phyloP scores from a whole-genome alignment of 2,329 filamentous ascomycete species.

The Aspergillus fischeri region DNA sequence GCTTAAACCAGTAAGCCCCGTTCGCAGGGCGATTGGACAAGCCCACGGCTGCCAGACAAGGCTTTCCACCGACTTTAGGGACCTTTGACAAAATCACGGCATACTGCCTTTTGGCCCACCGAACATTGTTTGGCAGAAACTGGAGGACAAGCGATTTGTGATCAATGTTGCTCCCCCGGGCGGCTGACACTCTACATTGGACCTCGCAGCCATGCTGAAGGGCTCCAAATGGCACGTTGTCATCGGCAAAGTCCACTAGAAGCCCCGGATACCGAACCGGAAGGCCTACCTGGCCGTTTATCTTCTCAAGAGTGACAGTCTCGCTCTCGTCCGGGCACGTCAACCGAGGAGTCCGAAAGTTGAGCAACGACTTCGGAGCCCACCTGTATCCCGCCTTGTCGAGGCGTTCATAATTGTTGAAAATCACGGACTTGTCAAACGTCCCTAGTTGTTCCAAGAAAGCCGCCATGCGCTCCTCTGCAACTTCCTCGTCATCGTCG shows the following conservation, averaged over 20 bases:
- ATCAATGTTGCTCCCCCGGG: neutral
- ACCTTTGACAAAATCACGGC: slow-evolving; percentile 8
- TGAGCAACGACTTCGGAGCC: slow-evolving; percentile 12
- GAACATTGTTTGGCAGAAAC: slow-evolving; percentile 6
- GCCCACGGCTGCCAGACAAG: slow-evolving; percentile 2
- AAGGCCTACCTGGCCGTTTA: neutral
- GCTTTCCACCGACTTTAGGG: neutral
- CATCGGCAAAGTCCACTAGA: neutral
- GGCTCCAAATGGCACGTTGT: slow-evolving; percentile 3
- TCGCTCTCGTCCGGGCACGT: neutral
- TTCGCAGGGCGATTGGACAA: neutral
- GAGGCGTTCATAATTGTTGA: slow-evolving; percentile 14
- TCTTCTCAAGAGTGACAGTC: neutral
- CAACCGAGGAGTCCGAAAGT: slow-evolving; percentile 4
- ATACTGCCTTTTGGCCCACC: slow-evolving; percentile 6
- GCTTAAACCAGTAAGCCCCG: neutral
- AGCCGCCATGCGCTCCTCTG: slow-evolving; percentile 1
- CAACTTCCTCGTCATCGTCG: neutral
- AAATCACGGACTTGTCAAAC: slow-evolving; percentile 4
- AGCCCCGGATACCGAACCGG: slow-evolving; percentile 1
- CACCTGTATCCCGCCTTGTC: slow-evolving; percentile 6
- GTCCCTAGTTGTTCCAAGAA: slow-evolving; percentile 4
- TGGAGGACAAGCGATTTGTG: slow-evolving; percentile 10
- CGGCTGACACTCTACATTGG: neutral
- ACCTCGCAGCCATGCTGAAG: slow-evolving; percentile 6